Conservation (phyloP, 345 rosid genomes). For the Lumnitzera littorea region DNA sequence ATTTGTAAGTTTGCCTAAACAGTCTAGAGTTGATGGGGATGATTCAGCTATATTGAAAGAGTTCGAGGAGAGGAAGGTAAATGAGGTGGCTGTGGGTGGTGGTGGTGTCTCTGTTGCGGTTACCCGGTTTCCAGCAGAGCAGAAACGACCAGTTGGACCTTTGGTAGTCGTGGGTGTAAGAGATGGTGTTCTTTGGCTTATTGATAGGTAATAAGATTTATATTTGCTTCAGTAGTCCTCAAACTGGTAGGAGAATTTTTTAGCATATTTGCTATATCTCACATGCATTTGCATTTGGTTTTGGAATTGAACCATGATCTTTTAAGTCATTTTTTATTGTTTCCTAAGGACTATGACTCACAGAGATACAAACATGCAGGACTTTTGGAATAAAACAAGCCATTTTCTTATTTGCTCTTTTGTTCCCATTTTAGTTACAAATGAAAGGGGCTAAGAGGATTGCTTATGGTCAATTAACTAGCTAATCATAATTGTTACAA, state of each 20-base stretch:
- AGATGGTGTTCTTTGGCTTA: slow-evolving; percentile 99
- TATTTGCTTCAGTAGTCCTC: neutral
- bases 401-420: too few species aligned
- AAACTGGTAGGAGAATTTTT: neutral
- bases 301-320: too few species aligned
- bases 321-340: too few species aligned
- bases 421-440: too few species aligned
- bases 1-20: slow-evolving; percentile 74
- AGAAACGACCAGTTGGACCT: slow-evolving; percentile 97
- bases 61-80: slow-evolving; percentile 64
- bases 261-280: too few species aligned
- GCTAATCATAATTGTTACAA: too few species aligned
- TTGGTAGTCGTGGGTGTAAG: slow-evolving; percentile 87
- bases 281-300: too few species aligned
- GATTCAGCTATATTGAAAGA: slow-evolving; percentile 46
- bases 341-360: too few species aligned
- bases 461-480: too few species aligned
- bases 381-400: too few species aligned
- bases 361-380: too few species aligned
- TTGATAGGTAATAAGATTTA: slow-evolving; percentile 56
- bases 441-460: too few species aligned
- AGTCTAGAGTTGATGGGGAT: slow-evolving; percentile 70
- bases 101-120: slow-evolving; percentile 98
- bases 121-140: slow-evolving; percentile 92
- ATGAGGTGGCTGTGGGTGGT: slow-evolving; percentile 98